These are phyloP conservation scores for Lactuca saligna DNA, from an alignment of 129 eudicot species.

Conservation along the genomic window DNA sequence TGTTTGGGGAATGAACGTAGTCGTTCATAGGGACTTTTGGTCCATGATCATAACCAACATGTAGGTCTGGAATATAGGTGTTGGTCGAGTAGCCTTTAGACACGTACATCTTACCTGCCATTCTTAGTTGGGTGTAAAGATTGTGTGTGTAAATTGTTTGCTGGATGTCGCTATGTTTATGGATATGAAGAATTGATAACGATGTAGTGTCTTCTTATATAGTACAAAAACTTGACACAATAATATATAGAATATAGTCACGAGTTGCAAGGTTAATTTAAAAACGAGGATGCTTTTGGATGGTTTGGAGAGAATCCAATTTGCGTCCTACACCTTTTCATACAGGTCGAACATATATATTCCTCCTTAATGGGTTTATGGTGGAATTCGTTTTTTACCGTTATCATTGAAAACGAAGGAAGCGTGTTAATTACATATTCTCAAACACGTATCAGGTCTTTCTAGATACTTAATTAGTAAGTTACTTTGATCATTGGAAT, in stretches of 20 bases:
- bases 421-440: not conserved
- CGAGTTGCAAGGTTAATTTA: not conserved
- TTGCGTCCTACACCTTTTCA: not conserved
- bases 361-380: not conserved
- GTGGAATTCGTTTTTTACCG: not conserved
- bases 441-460: not conserved
- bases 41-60: conserved; percentile 6
- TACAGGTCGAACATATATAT: not conserved
- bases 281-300: not conserved
- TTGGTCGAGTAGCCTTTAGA: conserved; percentile 35
- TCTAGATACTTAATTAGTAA: too few relatives aligned
- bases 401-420: not conserved
- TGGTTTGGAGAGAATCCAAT: not conserved
- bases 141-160: not conserved
- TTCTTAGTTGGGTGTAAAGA: not conserved
- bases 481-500: not conserved
- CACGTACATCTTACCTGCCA: conserved; percentile 20
- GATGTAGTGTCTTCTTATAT: not conserved
- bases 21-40: not conserved
- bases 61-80: conserved; percentile 23
- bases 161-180: not conserved
- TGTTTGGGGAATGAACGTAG: conserved; percentile 24
- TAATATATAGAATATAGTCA: not conserved
- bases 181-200: not conserved
- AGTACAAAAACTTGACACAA: not conserved